Base-by-base conservation (phyloP, 2,329 filamentous ascomycete species). In the Lojkania enalia region DNA sequence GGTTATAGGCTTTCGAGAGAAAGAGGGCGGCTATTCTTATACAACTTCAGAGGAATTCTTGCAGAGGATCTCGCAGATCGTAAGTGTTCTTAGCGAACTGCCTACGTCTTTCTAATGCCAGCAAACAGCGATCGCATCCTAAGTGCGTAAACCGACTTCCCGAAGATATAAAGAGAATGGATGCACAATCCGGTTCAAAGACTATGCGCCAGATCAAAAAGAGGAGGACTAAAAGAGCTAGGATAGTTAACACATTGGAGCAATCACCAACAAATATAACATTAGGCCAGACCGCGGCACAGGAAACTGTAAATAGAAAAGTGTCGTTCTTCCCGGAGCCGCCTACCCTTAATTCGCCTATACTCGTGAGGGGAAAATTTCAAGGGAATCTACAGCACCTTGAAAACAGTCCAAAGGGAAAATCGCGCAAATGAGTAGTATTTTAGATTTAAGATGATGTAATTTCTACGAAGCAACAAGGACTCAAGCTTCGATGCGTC, bases 241-340 rank as follows among this genome's bases (percentile, higher is more conserved):
- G 15, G 19, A 42, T 20, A 42, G 32, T 27, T 36, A 42, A 42
- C 15, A 19, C 6, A 36, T 35, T 20, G 1, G 15, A 20, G 35
- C 35, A 33, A 33, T 6, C 15, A 33, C 30, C 30, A 33, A 9
- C 15, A 15, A 33, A 9, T 33, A 16, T 33, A 33, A 6, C 15
- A 16, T 33, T 16, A 33, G 15, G 30, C 15, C 9, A 35, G 36
- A 42, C 30, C 3, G 23, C 13, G 13, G 31, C 15, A 36, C 4
- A 42, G 32, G 32, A 42, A 18, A 19, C n/a, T 36, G 20, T 42
- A 27, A 35, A 42, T 35, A 36, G 14, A 29, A 36, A 42, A 42
- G 32, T 36, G 13, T 42, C 15, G 4, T 33, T 33, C 30, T 33
- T 33, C 30, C 30, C 15, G 16, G 30, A 33, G 15, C 30, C 15